These are phyloP conservation scores for Naegleria gruberi DNA, from an alignment of 208 protist genomes.

Conservation along the genomic window DNA sequence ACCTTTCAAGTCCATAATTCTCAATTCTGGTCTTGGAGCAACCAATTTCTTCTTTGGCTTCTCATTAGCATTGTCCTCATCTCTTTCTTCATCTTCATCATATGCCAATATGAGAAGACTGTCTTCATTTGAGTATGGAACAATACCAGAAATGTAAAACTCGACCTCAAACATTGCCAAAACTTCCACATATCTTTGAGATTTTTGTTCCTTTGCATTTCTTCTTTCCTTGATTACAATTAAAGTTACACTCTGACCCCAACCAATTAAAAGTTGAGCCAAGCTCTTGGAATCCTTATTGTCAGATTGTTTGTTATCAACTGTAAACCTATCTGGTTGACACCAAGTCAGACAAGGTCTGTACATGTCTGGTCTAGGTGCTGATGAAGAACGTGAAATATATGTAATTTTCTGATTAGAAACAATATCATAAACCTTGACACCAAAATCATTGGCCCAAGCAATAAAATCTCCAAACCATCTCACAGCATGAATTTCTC, in stretches of 20 bases:
- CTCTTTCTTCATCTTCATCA: constrained; percentile 30
- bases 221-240: constrained; percentile 40
- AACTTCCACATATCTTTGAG: constrained; percentile 35
- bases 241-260: constrained; percentile 58
- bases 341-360: constrained; percentile 25
- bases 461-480: constrained; percentile 55
- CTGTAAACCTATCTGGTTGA: not conserved
- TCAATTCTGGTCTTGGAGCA: constrained; percentile 49
- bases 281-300: constrained; percentile 36
- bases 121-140: constrained; percentile 45
- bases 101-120: constrained; percentile 56
- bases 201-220: constrained; percentile 4
- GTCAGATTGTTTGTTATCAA: not conserved
- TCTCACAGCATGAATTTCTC: constrained; percentile 48
- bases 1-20: constrained; percentile 46
- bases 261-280: constrained; percentile 57
- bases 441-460: constrained; percentile 60
- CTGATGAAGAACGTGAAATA: constrained; percentile 42
- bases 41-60: not conserved
- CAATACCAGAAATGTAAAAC: constrained; percentile 55
- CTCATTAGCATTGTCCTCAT: constrained; percentile 20
- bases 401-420: constrained; percentile 53
- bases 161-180: constrained; percentile 46
- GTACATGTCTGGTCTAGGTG: constrained; percentile 45
- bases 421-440: constrained; percentile 60